Base-by-base conservation (phyloP, 1,284 basidiomycete species). In the Psilocybe mexicana region DNA sequence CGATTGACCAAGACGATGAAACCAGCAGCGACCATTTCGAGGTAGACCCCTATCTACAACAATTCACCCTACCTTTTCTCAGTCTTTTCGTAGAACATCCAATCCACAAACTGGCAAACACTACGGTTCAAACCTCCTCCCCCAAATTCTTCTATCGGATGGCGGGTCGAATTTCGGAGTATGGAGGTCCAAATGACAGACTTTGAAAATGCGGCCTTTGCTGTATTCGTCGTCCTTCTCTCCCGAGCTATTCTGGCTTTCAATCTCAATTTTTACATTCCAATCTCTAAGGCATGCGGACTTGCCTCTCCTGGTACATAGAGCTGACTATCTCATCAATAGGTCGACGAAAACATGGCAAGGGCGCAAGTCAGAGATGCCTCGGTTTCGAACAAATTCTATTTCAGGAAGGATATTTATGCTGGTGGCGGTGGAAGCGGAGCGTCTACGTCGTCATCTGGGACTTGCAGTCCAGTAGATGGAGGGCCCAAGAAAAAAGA, bases 121-220 rank as follows among this genome's bases (percentile, higher is more conserved):
- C 82, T 99, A 56, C 87, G 97, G 33, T 99, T 99, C 84, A 99
- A 99, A 74, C 97, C 97, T 4, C 97, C 97, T 6, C 94, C 95
- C 33, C 88, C 92, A 1, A 88, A 93, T 57, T 94, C 94, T 1
- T 72, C 86, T 18, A 98, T 99, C 59, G 97, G 97, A 28, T 99
- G 97, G 97, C 84, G 97, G 44, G 96, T 99, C 18, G 97, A 99
- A 73, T 99, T 99, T 76, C 83, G 97, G 51, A 93, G 92, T 67
- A 99, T 99, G 97, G 97, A 99, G 73, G 94, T 99, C 2, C 97
- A 99, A 72, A 85, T 97, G 68, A 99, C 97, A 23, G 97, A 99
- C 76, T 99, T 96, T 71, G 97, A 99, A 78, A 99, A 99, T 71
- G 97, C 97, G 0, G 96, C 97, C 1, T 98, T 95, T 71, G 87